phyloP scores from a whole-genome alignment of 192 early-diverging fungal species.

The Entomortierella beljakovae region DNA sequence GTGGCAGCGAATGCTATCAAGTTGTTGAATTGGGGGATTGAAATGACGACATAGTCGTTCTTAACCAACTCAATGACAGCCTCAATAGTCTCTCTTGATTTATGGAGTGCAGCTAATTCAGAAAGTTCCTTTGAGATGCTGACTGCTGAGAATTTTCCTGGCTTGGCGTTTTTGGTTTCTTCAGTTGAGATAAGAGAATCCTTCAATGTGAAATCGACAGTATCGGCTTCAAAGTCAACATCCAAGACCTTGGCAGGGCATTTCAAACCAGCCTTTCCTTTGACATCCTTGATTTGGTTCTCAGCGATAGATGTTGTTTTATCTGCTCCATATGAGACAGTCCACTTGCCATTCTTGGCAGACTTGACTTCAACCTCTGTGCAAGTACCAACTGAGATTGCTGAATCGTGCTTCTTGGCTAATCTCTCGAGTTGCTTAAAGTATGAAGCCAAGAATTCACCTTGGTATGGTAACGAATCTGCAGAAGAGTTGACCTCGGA shows the following conservation, averaged over 20 bases:
- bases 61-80: slow-evolving; percentile 80
- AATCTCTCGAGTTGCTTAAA: slow-evolving; percentile 61
- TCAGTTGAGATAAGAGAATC: slow-evolving; percentile 42
- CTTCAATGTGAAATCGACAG: slow-evolving; percentile 73
- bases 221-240: slow-evolving; percentile 70
- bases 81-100: slow-evolving; percentile 57
- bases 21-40: slow-evolving; percentile 67
- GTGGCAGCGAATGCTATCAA: slow-evolving; percentile 67
- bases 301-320: slow-evolving; percentile 68
- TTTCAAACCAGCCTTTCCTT: slow-evolving; percentile 60
- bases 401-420: slow-evolving; percentile 26
- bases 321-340: slow-evolving; percentile 55
- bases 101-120: slow-evolving; percentile 41
- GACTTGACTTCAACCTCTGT: slow-evolving; percentile 63
- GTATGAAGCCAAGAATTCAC: slow-evolving; percentile 63
- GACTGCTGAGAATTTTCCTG: slow-evolving; percentile 19
- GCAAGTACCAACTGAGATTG: slow-evolving; percentile 50
- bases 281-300: slow-evolving; percentile 65
- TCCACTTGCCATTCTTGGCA: slow-evolving; percentile 59
- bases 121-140: slow-evolving; percentile 29
- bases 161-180: slow-evolving; percentile 31
- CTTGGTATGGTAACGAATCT: slow-evolving; percentile 55
- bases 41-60: slow-evolving; percentile 80
- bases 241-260: slow-evolving; percentile 75
- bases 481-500: slow-evolving; percentile 61